Evolutionary conservation across 2,329 filamentous ascomycete species (phyloP).

Genomic region (Colletotrichum spaethianum): DNA sequence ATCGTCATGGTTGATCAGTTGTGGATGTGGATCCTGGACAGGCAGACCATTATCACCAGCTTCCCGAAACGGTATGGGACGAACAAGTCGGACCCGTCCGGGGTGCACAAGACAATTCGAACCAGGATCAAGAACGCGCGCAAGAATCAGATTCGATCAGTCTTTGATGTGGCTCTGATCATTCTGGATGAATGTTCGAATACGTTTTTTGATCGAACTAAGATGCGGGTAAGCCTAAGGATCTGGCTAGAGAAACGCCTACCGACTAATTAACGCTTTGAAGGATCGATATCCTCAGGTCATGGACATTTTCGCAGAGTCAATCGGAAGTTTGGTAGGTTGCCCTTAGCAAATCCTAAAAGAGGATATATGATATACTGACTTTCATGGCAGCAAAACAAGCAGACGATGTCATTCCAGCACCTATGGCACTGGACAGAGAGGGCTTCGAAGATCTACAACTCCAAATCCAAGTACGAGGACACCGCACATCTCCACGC

Average conservation of each 20-base stretch:
- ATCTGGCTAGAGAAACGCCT: not conserved
- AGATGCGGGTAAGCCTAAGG: slow-evolving; percentile 28
- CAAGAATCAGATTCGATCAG: slow-evolving; percentile 50
- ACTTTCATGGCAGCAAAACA: slow-evolving; percentile 47
- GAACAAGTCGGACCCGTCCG: slow-evolving; percentile 56
- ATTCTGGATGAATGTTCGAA: slow-evolving; percentile 59
- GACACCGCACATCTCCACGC: slow-evolving; percentile 47
- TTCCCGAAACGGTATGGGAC: slow-evolving; percentile 60
- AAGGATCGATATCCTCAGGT: slow-evolving; percentile 53
- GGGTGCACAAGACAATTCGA: slow-evolving; percentile 58
- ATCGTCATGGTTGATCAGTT: slow-evolving; percentile 61
- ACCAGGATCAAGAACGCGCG: slow-evolving; percentile 46
- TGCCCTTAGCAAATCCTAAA: no score
- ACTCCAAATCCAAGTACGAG: slow-evolving; percentile 32
- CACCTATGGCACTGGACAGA: slow-evolving; percentile 50
- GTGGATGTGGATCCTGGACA: slow-evolving; percentile 59
- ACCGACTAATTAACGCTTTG: no score
- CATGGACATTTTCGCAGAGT: slow-evolving; percentile 57
- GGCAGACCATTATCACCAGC: slow-evolving; percentile 54
- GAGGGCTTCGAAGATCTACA: slow-evolving; percentile 44
- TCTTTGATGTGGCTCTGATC: slow-evolving; percentile 59
- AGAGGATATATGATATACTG: not conserved
- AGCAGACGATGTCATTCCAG: slow-evolving; percentile 56
- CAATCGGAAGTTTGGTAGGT: slow-evolving; percentile 59
- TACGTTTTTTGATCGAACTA: slow-evolving; percentile 57